phyloP scores from a whole-genome alignment of 306 rosid genomes.

The Sophora flavescens region DNA sequence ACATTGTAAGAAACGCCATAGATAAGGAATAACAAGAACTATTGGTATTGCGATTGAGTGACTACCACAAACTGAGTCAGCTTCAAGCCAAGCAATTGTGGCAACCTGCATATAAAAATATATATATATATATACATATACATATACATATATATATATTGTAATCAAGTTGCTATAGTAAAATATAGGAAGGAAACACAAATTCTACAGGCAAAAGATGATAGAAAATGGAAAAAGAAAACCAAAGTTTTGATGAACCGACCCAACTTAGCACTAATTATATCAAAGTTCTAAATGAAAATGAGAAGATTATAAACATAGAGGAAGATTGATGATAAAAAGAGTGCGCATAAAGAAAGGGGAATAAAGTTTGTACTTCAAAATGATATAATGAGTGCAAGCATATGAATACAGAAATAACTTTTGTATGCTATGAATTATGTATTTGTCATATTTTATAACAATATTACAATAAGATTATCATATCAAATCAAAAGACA shows the following conservation, averaged over 20 bases:
- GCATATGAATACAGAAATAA: slow-evolving; percentile 7
- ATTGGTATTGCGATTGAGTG: slow-evolving; percentile 91
- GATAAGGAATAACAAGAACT: slow-evolving; percentile 90
- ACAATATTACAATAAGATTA: background rate
- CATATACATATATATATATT: too few species aligned
- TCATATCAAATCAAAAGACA: slow-evolving; percentile 3
- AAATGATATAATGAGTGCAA: slow-evolving; percentile 20
- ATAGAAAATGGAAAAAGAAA: background rate
- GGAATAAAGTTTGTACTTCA: slow-evolving; percentile 1
- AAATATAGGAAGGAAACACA: slow-evolving; percentile 25
- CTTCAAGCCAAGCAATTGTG: slow-evolving; percentile 99
- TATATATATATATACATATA: too few species aligned
- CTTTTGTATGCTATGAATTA: background rate
- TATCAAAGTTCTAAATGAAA: slow-evolving; percentile 15
- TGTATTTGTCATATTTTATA: background rate
- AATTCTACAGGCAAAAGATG: slow-evolving; percentile 3
- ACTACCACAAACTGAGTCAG: slow-evolving; percentile 98
- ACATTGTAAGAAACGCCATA: slow-evolving; percentile 95
- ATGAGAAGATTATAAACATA: background rate
- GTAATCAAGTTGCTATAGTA: slow-evolving; percentile 28
- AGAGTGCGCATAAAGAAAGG: background rate
- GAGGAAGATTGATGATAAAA: slow-evolving; percentile 8
- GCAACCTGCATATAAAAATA: slow-evolving; percentile 76
- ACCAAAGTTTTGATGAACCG: slow-evolving; percentile 9
- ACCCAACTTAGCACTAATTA: slow-evolving; percentile 9